Base-by-base conservation (phyloP, 2,329 filamentous ascomycete species). In the Fonsecaea multimorphosa region DNA sequence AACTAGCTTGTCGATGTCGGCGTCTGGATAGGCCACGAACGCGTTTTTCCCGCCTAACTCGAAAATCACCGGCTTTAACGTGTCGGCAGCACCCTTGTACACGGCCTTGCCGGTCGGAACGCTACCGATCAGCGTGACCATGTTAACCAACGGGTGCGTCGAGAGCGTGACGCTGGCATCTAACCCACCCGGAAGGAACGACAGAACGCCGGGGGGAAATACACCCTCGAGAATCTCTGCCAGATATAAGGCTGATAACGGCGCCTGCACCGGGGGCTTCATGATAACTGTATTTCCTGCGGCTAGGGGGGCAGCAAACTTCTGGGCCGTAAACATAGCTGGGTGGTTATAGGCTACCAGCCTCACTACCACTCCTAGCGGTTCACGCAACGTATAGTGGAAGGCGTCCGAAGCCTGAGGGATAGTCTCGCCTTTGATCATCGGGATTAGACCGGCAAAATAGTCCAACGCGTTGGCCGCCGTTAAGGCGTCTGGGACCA, bases 311-410 rank as follows among this genome's bases (percentile, higher is more conserved):
- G 90, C 89, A 8, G 88, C 89, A 0, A 92, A 79, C 84, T 93
- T 93, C 90, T 90, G 93, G 55, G 85, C 76, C 85, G 84, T 85
- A 91, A 94, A 94, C 75, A 91, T 85, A 53, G 94, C 81, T 1
- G 90, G 90, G 81, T 91, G 92, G 84, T 92, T 92, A 89, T 89
- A 91, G 70, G 90, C 90, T 73, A 92, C 92, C 76, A 92, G 92
- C 78, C 93, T 90, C 76, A 87, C 91, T 78, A 90, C 92, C 69
- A 91, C 88, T 78, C 89, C 89, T 66, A 91, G 82, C 12, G 91
- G 90, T 84, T 94, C 91, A 72, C 86, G 85, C 75, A 83, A 83
- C 72, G 89, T 91, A 83, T 93, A 93, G 83, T 89, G 87, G 83
- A 93, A 91, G 77, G 86, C 90, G 8, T 68, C 67, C n/a, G 72